phyloP scores from a whole-genome alignment of 192 early-diverging fungal genomes.

The Helicostylum pulchrum region DNA sequence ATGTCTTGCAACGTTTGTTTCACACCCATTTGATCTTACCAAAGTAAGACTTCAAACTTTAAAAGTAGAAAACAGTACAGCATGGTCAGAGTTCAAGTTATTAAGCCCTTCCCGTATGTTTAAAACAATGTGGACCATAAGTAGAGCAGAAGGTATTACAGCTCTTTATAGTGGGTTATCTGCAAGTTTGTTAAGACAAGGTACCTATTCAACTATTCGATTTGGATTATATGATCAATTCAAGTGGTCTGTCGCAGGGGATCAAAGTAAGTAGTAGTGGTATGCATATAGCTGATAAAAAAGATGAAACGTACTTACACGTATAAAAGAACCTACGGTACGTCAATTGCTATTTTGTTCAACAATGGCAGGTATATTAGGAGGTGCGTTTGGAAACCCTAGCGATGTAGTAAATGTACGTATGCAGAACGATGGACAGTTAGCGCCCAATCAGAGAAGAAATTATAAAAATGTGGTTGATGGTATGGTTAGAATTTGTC shows the following conservation, averaged over 20 bases:
- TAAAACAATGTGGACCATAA: conserved; percentile 67
- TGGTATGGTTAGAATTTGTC: conserved; percentile 70
- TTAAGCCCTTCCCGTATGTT: conserved; percentile 52
- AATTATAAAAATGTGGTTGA: conserved; percentile 77
- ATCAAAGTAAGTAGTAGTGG: conserved; percentile 43
- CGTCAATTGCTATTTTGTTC: conserved; percentile 43
- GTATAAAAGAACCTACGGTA: conserved; percentile 29
- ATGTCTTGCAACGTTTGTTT: conserved; percentile 57
- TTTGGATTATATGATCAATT: conserved; percentile 73
- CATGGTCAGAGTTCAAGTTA: conserved; percentile 12
- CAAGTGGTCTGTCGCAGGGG: conserved; percentile 51
- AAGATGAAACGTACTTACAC: too few species aligned
- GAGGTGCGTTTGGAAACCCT: conserved; percentile 72
- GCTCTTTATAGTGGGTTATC: conserved; percentile 70
- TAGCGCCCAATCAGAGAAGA: conserved; percentile 58
- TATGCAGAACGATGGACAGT: conserved; percentile 76
- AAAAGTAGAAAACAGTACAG: conserved; percentile 27
- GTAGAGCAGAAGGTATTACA: conserved; percentile 62
- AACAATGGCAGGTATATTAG: conserved; percentile 49
- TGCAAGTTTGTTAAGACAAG: conserved; percentile 70
- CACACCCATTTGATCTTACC: conserved; percentile 81
- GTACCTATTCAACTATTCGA: conserved; percentile 79
- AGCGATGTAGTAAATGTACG: conserved; percentile 78
- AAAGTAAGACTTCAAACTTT: conserved; percentile 78
- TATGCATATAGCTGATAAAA: not conserved